Base-by-base conservation (phyloP, 2,329 filamentous ascomycete species). In the Hypoxylon sp. region DNA sequence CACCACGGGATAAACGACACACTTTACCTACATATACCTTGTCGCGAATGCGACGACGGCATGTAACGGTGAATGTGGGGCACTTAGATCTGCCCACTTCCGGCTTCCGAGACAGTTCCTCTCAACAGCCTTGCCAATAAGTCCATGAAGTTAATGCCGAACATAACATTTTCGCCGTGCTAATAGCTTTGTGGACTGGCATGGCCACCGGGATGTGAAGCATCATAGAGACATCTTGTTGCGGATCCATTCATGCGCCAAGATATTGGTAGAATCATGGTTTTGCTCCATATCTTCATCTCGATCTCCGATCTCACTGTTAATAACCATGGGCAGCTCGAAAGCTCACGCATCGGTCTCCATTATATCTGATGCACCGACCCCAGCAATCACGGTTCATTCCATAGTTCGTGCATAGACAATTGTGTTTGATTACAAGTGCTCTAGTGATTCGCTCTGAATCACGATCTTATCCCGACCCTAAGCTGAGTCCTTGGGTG, bases 241-340 rank as follows among this genome's bases (percentile, higher is more conserved):
- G 62, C 67, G 36, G 67, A 70, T 71, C 69, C 41, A 49, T 69
- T 70, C n/a, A 72, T 70, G 69, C 69, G 62, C 67, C 60, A 67
- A 69, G 69, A 60, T 52, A 6, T 9, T 32, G 49, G 34, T 60
- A 25, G 25, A 25, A 51, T 23, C 41, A 38, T 60, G 17, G 11
- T 23, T 21, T 25, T 36, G 14, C 10, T n/a, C 30, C 23, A 11
- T 48, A 59, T 62, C 43, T 52, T 62, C 25, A 55, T 41, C 52
- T 51, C 25, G 55, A 60, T 63, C 50, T 53, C 49, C 21, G 30
- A 48, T 28, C 53, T 57, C n/a, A 17, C 13, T 57, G 34, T 25
- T 53, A 53, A 17, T 56, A 25, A 41, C 17, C 45, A 38, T 41
- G 21, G 17, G 21, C 25, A 28, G 14, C 49, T 30, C 25, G 32